Percentiles rank a stretch among this genome's conserved stretches.
Conservation (phyloP, 2,329 filamentous ascomycete genomes). For the Eutypa lata region DNA sequence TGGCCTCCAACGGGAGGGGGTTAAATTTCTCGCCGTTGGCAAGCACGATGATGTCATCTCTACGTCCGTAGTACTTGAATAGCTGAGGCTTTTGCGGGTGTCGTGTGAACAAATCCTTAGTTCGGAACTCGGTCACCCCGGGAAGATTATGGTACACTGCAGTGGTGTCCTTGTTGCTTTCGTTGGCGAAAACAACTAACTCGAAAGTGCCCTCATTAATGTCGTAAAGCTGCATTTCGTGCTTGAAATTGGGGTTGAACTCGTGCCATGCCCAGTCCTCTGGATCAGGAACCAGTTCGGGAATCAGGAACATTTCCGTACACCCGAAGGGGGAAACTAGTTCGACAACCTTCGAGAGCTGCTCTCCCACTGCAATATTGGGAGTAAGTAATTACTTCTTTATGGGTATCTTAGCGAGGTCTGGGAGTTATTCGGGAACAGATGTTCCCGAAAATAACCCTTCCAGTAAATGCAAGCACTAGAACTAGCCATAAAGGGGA, state of each 20-base stretch:
- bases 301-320: conserved; percentile 16
- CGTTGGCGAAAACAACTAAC: conserved; percentile 21
- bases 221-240: conserved; percentile 26
- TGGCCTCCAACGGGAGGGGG: conserved; percentile 35
- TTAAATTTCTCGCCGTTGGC: conserved; percentile 44
- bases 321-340: conserved; percentile 18
- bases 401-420: too few species aligned
- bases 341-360: conserved; percentile 7
- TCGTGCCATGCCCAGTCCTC: conserved; percentile 32
- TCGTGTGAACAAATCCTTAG: conserved; percentile 35
- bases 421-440: too few species aligned
- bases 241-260: conserved; percentile 25
- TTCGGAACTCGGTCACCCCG: conserved; percentile 29
- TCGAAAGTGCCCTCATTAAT: conserved; percentile 19
- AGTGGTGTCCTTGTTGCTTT: conserved; percentile 14
- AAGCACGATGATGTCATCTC: conserved; percentile 42
- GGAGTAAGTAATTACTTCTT: too few species aligned
- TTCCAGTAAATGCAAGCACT: too few species aligned
- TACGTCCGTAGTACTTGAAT: conserved; percentile 36
- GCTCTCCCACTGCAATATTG: conserved; percentile 11
- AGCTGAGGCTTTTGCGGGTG: conserved; percentile 34
- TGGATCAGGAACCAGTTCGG: conserved; percentile 10
- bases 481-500: too few species aligned
- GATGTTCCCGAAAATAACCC: too few species aligned
- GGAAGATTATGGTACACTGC: conserved; percentile 34